phyloP scores from a whole-genome alignment of 345 rosid species.

The Cardiospermum halicacabum region DNA sequence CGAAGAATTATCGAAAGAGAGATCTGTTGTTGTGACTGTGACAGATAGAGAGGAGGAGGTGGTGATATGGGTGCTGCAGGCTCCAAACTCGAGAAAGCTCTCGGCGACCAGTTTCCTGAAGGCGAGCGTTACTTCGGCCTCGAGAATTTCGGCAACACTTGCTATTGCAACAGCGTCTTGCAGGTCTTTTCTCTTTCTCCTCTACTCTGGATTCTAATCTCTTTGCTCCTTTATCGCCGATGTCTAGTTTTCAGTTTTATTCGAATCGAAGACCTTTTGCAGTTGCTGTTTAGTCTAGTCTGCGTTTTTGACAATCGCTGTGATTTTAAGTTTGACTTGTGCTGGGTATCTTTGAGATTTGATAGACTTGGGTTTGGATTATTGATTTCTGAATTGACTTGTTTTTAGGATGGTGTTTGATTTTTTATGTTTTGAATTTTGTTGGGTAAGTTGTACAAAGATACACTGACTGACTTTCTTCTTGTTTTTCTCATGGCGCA shows the following conservation, averaged over 20 bases:
- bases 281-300: neutral
- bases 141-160: conserved; percentile 98
- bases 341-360: too few relatives aligned
- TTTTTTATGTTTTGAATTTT: neutral
- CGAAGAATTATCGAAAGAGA: conserved; percentile 18
- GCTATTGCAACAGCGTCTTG: conserved; percentile 96
- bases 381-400: neutral
- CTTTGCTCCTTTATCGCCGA: neutral
- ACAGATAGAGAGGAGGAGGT: conserved; percentile 21
- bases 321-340: neutral
- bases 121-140: conserved; percentile 98
- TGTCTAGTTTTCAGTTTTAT: neutral
- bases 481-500: neutral
- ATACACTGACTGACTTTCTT: too few relatives aligned
- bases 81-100: conserved; percentile 98
- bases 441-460: neutral
- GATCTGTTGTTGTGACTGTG: too few relatives aligned
- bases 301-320: neutral
- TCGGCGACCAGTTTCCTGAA: conserved; percentile 99
- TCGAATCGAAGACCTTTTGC: neutral
- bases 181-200: conserved; percentile 45
- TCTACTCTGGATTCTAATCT: neutral
- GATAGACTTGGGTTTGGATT: neutral
- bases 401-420: neutral
- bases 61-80: conserved; percentile 96